Evolutionary conservation across 2,329 filamentous ascomycete genomes (phyloP).

Genomic region (Epichloe glyceriae): DNA sequence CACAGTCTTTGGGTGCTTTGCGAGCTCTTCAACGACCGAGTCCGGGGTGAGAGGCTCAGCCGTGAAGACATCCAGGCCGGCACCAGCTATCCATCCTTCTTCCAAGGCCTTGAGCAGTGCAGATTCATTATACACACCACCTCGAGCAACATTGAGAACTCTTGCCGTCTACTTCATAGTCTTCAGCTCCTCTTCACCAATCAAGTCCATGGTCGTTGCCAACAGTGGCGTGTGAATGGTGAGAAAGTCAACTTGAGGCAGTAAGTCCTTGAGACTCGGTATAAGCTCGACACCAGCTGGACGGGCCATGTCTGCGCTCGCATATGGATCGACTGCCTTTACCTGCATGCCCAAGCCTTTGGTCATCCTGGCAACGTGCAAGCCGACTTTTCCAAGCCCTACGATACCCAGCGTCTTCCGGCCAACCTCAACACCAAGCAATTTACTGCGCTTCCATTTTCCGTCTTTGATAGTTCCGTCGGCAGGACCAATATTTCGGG

Average conservation of each 20-base stretch:
- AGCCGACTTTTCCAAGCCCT: slow-evolving; percentile 70
- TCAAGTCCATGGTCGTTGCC: slow-evolving; percentile 62
- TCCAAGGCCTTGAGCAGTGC: slow-evolving; percentile 60
- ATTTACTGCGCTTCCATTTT: slow-evolving; percentile 42
- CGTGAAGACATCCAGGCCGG: slow-evolving; percentile 70
- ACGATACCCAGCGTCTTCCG: slow-evolving; percentile 66
- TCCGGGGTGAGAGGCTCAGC: slow-evolving; percentile 48
- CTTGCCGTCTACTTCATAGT: slow-evolving; percentile 62
- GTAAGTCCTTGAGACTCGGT: slow-evolving; percentile 41
- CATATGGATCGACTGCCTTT: slow-evolving; percentile 64
- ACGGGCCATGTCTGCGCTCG: slow-evolving; percentile 56
- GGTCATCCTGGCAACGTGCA: slow-evolving; percentile 69
- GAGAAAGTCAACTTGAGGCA: slow-evolving; percentile 59
- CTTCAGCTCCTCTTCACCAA: slow-evolving; percentile 51
- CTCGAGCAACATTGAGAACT: slow-evolving; percentile 67
- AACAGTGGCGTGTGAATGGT: slow-evolving; percentile 73
- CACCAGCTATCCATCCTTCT: slow-evolving; percentile 58
- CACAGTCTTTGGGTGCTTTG: slow-evolving; percentile 58
- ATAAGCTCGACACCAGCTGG: slow-evolving; percentile 54
- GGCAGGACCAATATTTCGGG: too few species aligned
- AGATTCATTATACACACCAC: slow-evolving; percentile 67
- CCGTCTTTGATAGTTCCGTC: too few species aligned
- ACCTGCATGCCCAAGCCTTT: slow-evolving; percentile 67
- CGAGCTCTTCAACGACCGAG: slow-evolving; percentile 48
- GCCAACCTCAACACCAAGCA: slow-evolving; percentile 67